phyloP scores from a whole-genome alignment of 768 basidiomycete genomes.

The Lepiota brunneoincarnata region DNA sequence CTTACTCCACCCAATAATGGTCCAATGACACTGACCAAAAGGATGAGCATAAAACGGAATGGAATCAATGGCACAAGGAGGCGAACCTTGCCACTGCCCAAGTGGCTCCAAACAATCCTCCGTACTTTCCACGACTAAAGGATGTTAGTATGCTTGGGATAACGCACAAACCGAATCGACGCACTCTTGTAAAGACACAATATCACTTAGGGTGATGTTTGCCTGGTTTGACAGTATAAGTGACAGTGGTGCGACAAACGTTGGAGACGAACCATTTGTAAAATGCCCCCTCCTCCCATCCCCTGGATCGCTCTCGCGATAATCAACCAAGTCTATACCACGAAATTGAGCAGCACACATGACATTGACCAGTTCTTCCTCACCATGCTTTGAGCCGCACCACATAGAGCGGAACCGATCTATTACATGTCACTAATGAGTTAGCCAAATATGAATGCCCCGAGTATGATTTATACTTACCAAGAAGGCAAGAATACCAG shows the following conservation, averaged over 20 bases:
- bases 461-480: conserved; percentile 30
- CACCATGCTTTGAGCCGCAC: conserved; percentile 74
- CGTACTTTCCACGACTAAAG: conserved; percentile 71
- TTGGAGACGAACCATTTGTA: conserved; percentile 52
- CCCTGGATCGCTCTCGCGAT: conserved; percentile 78
- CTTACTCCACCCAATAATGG: conserved; percentile 82
- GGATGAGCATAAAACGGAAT: background rate
- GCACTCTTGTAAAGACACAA: conserved; percentile 75
- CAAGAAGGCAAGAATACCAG: conserved; percentile 66
- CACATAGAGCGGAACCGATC: conserved; percentile 80
- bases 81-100: conserved; percentile 65
- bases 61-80: background rate
- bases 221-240: conserved; percentile 29
- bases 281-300: conserved; percentile 78
- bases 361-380: background rate
- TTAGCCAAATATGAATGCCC: background rate
- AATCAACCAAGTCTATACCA: conserved; percentile 60
- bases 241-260: background rate
- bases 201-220: conserved; percentile 79
- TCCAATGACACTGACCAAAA: conserved; percentile 52
- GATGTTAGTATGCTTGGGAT: background rate
- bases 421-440: conserved; percentile 21
- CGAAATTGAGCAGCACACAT: background rate
- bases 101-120: conserved; percentile 72
- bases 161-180: background rate